These are phyloP conservation scores for Globisporangium abappressorium DNA, from an alignment of 352 stramenopile genomes.

Conservation along the genomic window DNA sequence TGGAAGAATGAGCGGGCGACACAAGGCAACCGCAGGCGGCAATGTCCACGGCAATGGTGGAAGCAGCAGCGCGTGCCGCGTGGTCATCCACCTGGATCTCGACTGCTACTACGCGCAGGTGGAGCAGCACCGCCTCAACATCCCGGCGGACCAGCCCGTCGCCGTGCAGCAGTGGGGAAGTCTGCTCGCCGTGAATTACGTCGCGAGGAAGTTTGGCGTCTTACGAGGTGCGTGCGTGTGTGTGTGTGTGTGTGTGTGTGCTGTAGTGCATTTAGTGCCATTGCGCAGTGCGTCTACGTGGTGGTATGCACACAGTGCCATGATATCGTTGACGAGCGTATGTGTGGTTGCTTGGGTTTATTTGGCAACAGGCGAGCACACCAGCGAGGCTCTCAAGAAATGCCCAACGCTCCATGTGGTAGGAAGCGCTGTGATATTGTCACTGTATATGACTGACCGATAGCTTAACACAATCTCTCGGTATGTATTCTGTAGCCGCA, in stretches of 20 bases:
- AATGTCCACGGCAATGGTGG: background rate
- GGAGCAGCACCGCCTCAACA: conserved; percentile 68
- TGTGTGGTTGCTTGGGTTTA: background rate
- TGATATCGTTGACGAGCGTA: background rate
- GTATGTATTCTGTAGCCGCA: conserved; percentile 42
- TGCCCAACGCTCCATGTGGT: conserved; percentile 80
- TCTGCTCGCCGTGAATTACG: conserved; percentile 85
- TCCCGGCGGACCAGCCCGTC: conserved; percentile 57
- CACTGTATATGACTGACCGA: background rate
- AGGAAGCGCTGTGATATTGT: background rate
- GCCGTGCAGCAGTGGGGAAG: conserved; percentile 84
- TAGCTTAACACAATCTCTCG: background rate
- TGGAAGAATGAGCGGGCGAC: conserved; percentile 7
- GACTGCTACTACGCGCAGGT: conserved; percentile 90
- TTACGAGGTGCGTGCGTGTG: conserved; percentile 32
- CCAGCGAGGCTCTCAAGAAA: conserved; percentile 60
- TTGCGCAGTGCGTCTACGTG: background rate
- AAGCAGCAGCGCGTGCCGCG: conserved; percentile 23
- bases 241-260: no score
- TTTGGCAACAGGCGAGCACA: conserved; percentile 58
- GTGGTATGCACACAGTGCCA: no score
- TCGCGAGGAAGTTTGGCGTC: conserved; percentile 69
- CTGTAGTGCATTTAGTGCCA: background rate
- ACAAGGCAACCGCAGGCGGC: background rate
- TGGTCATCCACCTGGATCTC: conserved; percentile 84